Base-by-base conservation (phyloP, 2,329 filamentous ascomycete genomes). In the Akanthomyces uredinophilus region DNA sequence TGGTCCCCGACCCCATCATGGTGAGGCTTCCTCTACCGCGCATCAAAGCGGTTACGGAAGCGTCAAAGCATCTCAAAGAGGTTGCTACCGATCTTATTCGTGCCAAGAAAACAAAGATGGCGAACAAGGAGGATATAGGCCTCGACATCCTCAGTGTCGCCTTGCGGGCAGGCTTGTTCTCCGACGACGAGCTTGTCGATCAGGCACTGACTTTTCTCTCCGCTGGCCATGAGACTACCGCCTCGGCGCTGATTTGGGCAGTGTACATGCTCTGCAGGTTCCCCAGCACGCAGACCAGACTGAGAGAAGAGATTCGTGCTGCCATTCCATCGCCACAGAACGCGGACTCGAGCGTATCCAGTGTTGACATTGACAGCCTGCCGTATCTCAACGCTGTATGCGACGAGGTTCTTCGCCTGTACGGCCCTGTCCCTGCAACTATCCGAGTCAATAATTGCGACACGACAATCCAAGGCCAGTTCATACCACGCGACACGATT, bases 351-450 rank as follows among this genome's bases (percentile, higher is more conserved):
- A 29, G 27, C 6, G 6, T 29, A 29, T 29, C 2, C 18, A 54
- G 27, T 11, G 22, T n/a, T 13, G 46, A 51, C 11, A 52, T 63
- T 20, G 61, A 63, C 16, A 16, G n/a, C n/a, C 37, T 63, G 29
- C 61, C 61, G 13, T 63, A 63, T 72, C 84, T 95, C 51, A 86
- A 90, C 70, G 91, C 91, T 37, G 85, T 96, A 22, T 74, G 72
- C 65, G 77, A 70, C 62, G 79, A 81, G 64, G 70, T 76, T 1
- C 65, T 81, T 7, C 74, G 79, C 0, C 68, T 76, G 27, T 74
- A 74, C 59, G 67, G 75, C 2, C 77, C 78, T 2, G 75, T 70
- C 11, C 69, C 72, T 3, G 68, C 69, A 11, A 69, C 69, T 0
- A 66, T 73, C 8, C 69, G 74, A 2, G 71, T 72, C 41, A 67